These are phyloP conservation scores for Periconia sp. DNA, from an alignment of 2,329 filamentous ascomycete genomes.

Conservation along the genomic window DNA sequence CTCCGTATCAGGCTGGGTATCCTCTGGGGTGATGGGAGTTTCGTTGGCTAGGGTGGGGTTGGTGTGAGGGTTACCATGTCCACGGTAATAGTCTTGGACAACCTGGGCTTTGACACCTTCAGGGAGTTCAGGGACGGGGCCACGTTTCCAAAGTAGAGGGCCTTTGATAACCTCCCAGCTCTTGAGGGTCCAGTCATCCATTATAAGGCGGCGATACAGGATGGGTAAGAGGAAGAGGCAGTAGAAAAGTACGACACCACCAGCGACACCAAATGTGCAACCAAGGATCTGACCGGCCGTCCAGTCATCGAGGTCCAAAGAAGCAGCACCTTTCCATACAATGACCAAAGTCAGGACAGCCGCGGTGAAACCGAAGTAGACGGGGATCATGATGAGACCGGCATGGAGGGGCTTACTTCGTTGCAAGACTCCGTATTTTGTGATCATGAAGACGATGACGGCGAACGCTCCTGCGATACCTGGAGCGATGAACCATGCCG, in stretches of 20 bases:
- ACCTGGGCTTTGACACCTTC: conserved; percentile 39
- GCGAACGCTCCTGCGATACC: conserved; percentile 57
- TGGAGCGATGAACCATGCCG: conserved; percentile 64
- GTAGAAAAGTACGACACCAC: conserved; percentile 53
- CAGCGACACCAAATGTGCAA: conserved; percentile 57
- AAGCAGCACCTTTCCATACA: conserved; percentile 50
- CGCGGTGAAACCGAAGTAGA: conserved; percentile 61
- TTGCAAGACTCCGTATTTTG: conserved; percentile 60
- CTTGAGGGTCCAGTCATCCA: conserved; percentile 63
- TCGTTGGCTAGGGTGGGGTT: conserved; percentile 1
- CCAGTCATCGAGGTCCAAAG: conserved; percentile 52
- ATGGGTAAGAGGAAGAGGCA: conserved; percentile 60
- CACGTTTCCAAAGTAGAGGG: conserved; percentile 52
- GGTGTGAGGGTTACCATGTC: conserved; percentile 40
- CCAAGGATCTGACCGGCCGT: conserved; percentile 49
- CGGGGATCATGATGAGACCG: conserved; percentile 56
- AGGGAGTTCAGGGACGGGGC: conserved; percentile 42
- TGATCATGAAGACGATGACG: conserved; percentile 58
- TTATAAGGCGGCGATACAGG: conserved; percentile 60
- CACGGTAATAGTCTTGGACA: conserved; percentile 59
- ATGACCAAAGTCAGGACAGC: conserved; percentile 52
- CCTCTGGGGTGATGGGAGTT: background rate
- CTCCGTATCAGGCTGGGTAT: conserved; percentile 24
- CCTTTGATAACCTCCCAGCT: conserved; percentile 58
- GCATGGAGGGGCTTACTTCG: conserved; percentile 56